These are phyloP conservation scores for Sarocladium strictum DNA, from an alignment of 2,329 filamentous ascomycete species.

Conservation along the genomic window DNA sequence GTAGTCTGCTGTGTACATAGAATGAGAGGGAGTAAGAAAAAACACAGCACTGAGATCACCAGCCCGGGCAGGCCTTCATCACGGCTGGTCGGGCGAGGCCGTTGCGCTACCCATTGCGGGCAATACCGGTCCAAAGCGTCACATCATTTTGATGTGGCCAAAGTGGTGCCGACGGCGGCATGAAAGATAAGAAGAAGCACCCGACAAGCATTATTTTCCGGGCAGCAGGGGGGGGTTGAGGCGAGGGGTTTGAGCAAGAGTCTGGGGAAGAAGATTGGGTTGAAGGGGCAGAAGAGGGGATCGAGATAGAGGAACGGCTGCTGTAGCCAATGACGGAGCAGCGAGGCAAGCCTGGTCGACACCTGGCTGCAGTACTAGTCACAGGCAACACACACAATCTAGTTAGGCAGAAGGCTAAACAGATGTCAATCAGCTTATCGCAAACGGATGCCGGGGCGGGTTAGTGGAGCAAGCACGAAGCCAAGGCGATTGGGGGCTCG, in stretches of 20 bases:
- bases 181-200: slow-evolving; percentile 5
- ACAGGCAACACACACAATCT: background rate
- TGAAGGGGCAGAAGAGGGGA: slow-evolving; percentile 2
- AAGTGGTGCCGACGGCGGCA: slow-evolving; percentile 2
- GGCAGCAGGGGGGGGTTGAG: background rate
- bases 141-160: too few relatives aligned
- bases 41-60: too few relatives aligned
- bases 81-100: background rate
- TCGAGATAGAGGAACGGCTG: background rate
- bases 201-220: background rate
- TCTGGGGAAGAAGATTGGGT: background rate
- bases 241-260: background rate
- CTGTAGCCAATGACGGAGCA: background rate
- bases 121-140: slow-evolving; percentile 2
- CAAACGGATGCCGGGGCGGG: background rate
- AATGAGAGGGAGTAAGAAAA: background rate
- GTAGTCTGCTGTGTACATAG: too few relatives aligned
- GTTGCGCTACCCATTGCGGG: slow-evolving; percentile 1
- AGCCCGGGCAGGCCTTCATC: too few relatives aligned
- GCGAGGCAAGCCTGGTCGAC: background rate
- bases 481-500: slow-evolving; percentile 13
- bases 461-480: slow-evolving; percentile 7
- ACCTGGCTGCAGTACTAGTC: background rate
- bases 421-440: slow-evolving; percentile 1
- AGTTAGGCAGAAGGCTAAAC: background rate